Conservation (phyloP, 495 filamentous ascomycete genomes). For the Hypoxylon perforatum region DNA sequence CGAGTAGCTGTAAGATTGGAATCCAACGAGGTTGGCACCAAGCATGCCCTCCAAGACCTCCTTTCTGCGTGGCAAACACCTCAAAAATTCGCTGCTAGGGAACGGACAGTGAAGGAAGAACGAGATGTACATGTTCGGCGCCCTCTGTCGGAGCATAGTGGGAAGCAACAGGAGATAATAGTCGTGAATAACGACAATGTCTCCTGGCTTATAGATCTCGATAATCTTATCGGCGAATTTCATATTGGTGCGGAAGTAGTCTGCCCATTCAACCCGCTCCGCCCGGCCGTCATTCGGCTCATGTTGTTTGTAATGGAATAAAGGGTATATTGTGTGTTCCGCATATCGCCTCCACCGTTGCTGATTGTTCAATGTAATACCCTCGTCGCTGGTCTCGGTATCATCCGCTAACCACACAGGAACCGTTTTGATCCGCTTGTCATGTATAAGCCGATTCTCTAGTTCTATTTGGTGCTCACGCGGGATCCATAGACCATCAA, state of each 20-base stretch:
- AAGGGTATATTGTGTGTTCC: slow-evolving; percentile 86
- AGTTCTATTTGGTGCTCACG: slow-evolving; percentile 73
- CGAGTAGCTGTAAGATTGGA: slow-evolving; percentile 93
- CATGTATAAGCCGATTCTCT: slow-evolving; percentile 73
- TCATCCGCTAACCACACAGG: slow-evolving; percentile 89
- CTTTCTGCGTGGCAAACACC: slow-evolving; percentile 85
- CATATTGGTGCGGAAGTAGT: slow-evolving; percentile 88
- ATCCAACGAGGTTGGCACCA: slow-evolving; percentile 89
- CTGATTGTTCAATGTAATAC: slow-evolving; percentile 78
- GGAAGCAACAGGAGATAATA: slow-evolving; percentile 90
- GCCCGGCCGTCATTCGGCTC: slow-evolving; percentile 84
- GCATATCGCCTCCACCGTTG: slow-evolving; percentile 86
- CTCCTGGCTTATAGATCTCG: slow-evolving; percentile 85
- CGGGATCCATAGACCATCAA: slow-evolving; percentile 73
- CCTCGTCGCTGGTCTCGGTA: slow-evolving; percentile 69
- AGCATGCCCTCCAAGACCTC: slow-evolving; percentile 88
- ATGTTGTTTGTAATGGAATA: slow-evolving; percentile 94
- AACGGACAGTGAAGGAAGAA: slow-evolving; percentile 94
- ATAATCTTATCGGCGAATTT: slow-evolving; percentile 88
- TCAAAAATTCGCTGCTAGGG: slow-evolving; percentile 91
- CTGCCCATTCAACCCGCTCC: slow-evolving; percentile 84
- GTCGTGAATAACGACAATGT: slow-evolving; percentile 91
- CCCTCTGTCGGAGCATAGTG: slow-evolving; percentile 81
- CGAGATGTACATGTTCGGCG: slow-evolving; percentile 86
- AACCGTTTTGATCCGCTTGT: slow-evolving; percentile 71